These are phyloP conservation scores for Neurospora sp. DNA, from an alignment of 495 filamentous ascomycete genomes.

Conservation along the genomic window DNA sequence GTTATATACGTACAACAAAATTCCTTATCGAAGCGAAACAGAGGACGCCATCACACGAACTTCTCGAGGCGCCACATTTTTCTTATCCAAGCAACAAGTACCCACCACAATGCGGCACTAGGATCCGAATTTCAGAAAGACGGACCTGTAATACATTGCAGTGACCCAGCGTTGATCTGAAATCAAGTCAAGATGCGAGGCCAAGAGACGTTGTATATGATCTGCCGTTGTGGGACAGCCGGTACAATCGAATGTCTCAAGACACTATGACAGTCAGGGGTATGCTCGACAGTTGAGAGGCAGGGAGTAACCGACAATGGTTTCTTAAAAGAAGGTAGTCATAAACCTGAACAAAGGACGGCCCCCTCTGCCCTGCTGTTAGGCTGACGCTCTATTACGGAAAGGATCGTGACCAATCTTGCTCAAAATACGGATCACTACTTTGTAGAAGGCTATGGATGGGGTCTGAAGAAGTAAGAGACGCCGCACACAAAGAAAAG, in stretches of 20 bases:
- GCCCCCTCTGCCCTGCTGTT: neutral
- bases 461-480: neutral
- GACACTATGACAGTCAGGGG: neutral
- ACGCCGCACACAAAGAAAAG: neutral
- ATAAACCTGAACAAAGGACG: neutral
- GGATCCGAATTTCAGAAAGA: neutral
- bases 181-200: neutral
- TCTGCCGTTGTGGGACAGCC: neutral
- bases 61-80: neutral
- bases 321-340: neutral
- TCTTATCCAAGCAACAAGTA: neutral
- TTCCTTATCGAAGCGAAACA: neutral
- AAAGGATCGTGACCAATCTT: neutral
- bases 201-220: neutral
- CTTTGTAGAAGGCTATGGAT: neutral
- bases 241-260: neutral
- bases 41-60: neutral
- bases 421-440: neutral
- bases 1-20: neutral
- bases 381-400: neutral
- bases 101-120: neutral
- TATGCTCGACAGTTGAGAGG: neutral
- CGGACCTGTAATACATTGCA: neutral
- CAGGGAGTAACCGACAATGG: neutral
- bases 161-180: neutral